Conservation (phyloP, 768 basidiomycete species). For the Strobilomyces confusus region DNA sequence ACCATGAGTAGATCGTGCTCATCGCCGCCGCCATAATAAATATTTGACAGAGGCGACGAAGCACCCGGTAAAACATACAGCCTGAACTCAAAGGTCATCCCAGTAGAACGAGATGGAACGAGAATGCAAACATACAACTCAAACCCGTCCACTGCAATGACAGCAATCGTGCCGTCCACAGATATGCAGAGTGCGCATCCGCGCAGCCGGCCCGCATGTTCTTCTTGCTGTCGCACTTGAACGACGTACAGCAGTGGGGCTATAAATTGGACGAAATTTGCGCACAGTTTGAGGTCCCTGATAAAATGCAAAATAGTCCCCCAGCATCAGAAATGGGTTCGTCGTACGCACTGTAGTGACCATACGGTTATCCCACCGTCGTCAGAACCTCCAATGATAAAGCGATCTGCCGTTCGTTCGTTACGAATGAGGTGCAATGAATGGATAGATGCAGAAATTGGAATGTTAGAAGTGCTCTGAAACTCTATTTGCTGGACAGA, state of each 20-base stretch:
- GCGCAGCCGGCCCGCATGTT: conserved; percentile 51
- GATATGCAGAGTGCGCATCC: conserved; percentile 73
- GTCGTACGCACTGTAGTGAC: conserved; percentile 60
- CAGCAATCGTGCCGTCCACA: conserved; percentile 75
- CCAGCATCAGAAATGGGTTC: neutral
- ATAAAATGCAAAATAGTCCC: neutral
- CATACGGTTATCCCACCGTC: conserved; percentile 79
- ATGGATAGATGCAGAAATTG: conserved; percentile 44
- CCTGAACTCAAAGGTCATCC: conserved; percentile 36
- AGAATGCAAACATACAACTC: conserved; percentile 61
- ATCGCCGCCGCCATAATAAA: conserved; percentile 55
- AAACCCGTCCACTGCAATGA: conserved; percentile 70
- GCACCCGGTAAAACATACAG: conserved; percentile 81
- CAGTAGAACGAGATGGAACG: neutral
- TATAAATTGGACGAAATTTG: conserved; percentile 71
- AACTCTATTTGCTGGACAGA: conserved; percentile 15
- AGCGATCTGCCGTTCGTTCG: conserved; percentile 53
- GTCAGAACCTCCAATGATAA: conserved; percentile 70
- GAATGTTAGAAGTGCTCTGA: conserved; percentile 39
- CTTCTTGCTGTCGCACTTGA: conserved; percentile 44
- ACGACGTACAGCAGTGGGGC: conserved; percentile 59
- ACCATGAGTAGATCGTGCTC: conserved; percentile 64
- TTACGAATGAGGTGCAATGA: conserved; percentile 55
- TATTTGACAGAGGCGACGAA: conserved; percentile 53
- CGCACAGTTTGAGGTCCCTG: conserved; percentile 63